Conservation (phyloP, 169 alveolate genomes). For the Plasmodium reichenowi region DNA sequence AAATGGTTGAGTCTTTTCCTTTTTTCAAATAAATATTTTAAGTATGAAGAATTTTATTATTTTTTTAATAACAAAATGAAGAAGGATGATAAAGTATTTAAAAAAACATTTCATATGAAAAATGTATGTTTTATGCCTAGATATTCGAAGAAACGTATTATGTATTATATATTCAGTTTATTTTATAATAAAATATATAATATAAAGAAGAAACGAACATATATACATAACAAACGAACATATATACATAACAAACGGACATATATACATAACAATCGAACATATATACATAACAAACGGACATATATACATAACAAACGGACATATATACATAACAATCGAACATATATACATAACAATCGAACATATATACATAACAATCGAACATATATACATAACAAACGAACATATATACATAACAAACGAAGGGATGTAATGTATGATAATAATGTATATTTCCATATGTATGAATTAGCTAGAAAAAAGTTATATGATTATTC, state of each 20-base stretch:
- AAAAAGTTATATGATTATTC: constrained; percentile 22
- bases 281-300: too few species aligned
- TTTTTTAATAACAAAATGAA: constrained; percentile 13
- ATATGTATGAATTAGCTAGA: constrained; percentile 7
- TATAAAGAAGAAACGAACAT: too few species aligned
- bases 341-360: too few species aligned
- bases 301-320: too few species aligned
- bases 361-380: too few species aligned
- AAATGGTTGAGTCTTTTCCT: constrained; percentile 11
- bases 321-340: too few species aligned
- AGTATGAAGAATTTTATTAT: constrained; percentile 23
- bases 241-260: too few species aligned
- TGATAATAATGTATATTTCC: not conserved
- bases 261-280: too few species aligned
- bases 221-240: too few species aligned
- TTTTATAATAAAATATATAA: constrained; percentile 15
- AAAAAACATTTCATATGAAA: not conserved
- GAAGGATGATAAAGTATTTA: not conserved
- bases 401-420: too few species aligned
- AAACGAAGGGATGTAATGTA: not conserved
- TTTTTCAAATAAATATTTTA: constrained; percentile 19
- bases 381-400: too few species aligned
- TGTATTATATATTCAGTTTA: constrained; percentile 19
- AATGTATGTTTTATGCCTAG: not conserved
- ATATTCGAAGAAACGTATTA: not conserved